Evolutionary conservation across 169 alveolate genomes (phyloP).

Genomic region (Condylostoma magnum): DNA sequence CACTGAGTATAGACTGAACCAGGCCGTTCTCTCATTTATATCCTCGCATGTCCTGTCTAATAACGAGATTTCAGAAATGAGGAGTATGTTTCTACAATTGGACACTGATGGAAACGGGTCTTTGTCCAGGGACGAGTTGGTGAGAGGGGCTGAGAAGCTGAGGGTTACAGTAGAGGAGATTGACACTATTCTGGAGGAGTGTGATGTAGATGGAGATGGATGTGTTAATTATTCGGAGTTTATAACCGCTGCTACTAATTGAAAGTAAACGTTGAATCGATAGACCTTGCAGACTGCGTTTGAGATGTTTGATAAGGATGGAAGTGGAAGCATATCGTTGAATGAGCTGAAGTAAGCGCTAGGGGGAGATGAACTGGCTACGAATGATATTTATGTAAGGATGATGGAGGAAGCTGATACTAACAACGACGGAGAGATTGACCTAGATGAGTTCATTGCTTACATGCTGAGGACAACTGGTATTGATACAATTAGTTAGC

Average conservation of each 20-base stretch:
- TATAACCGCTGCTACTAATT: constrained; percentile 10
- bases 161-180: too few relatives aligned
- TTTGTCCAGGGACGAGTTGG: not conserved
- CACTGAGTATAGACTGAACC: not conserved
- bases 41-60: not conserved
- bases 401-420: constrained; percentile 39
- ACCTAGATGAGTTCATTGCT: constrained; percentile 49
- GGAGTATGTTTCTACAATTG: not conserved
- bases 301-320: not conserved
- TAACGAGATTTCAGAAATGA: not conserved
- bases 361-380: too few relatives aligned
- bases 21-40: not conserved
- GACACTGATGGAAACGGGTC: constrained; percentile 1
- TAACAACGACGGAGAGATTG: constrained; percentile 44
- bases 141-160: too few relatives aligned
- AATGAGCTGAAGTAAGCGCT: not conserved
- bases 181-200: not conserved
- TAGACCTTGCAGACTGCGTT: constrained; percentile 1
- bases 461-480: too few relatives aligned
- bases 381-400: constrained; percentile 19
- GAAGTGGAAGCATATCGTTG: not conserved
- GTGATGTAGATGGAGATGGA: not conserved
- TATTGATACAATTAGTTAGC: too few relatives aligned
- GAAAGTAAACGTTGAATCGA: not conserved
- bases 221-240: constrained; percentile 13